Percentiles rank a stretch among this genome's conserved stretches.
Evolutionary conservation across 306 rosid genomes (phyloP).

Genomic region (Acacia acuminata): DNA sequence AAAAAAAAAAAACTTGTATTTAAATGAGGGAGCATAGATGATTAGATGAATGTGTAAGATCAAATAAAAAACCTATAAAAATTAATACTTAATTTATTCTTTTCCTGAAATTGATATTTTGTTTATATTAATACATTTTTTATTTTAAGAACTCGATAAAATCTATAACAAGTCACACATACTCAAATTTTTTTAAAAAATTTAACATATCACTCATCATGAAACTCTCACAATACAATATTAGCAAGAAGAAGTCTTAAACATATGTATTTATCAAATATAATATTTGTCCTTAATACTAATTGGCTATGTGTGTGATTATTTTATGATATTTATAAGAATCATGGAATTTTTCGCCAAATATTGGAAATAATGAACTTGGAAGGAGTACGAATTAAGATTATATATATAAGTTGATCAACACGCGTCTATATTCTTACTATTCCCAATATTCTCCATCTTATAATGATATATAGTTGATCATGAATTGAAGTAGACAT

Average conservation of each 20-base stretch:
- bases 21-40: background rate
- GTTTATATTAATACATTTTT: no score
- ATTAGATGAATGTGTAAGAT: background rate
- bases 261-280: background rate
- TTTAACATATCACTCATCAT: no score
- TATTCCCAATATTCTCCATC: slow-evolving; percentile 21
- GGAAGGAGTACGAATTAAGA: slow-evolving; percentile 15
- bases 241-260: background rate
- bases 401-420: background rate
- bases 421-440: slow-evolving; percentile 23
- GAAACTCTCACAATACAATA: background rate
- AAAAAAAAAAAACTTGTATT: no score
- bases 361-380: background rate
- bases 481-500: slow-evolving; percentile 21
- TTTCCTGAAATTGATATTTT: no score
- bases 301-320: background rate
- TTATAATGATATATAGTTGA: slow-evolving; percentile 12
- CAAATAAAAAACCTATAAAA: no score
- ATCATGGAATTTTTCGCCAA: background rate
- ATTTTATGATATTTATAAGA: background rate
- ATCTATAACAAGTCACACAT: no score
- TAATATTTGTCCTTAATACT: no score
- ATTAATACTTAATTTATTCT: no score
- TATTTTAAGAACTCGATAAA: background rate
- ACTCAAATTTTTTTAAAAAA: no score